Conservation (phyloP, 768 basidiomycete genomes). For the Auriscalpium microsporum region DNA sequence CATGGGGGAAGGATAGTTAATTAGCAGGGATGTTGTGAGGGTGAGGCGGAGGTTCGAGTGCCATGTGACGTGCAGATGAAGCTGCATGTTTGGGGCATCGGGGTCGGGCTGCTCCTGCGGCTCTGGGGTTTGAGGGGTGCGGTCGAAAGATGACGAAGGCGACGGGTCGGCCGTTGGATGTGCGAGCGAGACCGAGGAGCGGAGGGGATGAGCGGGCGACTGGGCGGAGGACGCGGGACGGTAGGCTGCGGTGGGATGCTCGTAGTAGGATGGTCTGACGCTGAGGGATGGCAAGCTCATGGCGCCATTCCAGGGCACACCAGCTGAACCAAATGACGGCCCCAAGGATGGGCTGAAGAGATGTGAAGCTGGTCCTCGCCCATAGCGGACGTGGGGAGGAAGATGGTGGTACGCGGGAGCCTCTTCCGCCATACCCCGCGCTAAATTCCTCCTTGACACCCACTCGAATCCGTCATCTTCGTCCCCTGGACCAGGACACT, state of each 20-base stretch:
- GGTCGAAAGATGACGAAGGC: neutral
- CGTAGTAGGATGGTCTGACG: conserved; percentile 12
- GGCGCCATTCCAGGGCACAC: neutral
- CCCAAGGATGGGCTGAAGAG: conserved; percentile 33
- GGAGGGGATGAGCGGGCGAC: conserved; percentile 19
- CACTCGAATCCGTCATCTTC: conserved; percentile 79
- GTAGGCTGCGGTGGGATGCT: conserved; percentile 21
- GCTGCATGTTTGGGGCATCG: conserved; percentile 67
- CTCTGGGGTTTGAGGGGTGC: conserved; percentile 5
- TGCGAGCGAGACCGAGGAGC: neutral
- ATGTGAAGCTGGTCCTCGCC: conserved; percentile 38
- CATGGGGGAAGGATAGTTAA: conserved; percentile 92
- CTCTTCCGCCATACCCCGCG: conserved; percentile 41
- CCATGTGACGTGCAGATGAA: conserved; percentile 83
- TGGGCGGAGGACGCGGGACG: conserved; percentile 31
- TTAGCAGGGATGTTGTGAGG: conserved; percentile 84
- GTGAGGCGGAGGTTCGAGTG: conserved; percentile 83
- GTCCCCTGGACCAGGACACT: conserved; percentile 15
- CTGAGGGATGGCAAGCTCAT: conserved; percentile 4
- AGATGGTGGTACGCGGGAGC: conserved; percentile 59
- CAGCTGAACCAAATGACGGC: neutral
- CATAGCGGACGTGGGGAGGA: conserved; percentile 67
- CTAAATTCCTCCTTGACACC: conserved; percentile 60
- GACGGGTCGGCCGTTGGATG: neutral
- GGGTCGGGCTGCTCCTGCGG: conserved; percentile 11